A percentile compares a stretch with the other conserved stretches of the same genome.
These are phyloP conservation scores for Phyllachora maydis DNA, from an alignment of 2,329 filamentous ascomycete genomes.

Conservation along the genomic window DNA sequence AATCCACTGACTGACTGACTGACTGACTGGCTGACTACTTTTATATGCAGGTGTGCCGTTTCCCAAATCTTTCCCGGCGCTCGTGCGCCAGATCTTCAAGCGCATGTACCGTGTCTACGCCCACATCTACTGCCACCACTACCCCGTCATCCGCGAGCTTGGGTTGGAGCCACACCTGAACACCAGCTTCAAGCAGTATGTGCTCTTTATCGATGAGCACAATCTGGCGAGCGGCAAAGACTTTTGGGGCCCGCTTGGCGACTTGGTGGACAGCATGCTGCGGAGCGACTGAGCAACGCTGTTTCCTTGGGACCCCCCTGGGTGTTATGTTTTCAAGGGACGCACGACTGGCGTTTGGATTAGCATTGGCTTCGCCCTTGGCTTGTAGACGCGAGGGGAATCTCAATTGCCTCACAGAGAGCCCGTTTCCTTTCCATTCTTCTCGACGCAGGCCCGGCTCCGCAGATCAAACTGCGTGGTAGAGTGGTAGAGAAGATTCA, in stretches of 20 bases:
- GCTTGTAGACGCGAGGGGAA: too few species aligned
- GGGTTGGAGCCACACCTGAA: conserved; percentile 94
- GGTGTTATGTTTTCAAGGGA: too few species aligned
- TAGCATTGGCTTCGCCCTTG: conserved; percentile 2
- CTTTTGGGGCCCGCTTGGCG: conserved; percentile 89
- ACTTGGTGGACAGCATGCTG: conserved; percentile 95
- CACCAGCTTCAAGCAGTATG: conserved; percentile 99
- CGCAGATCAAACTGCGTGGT: too few species aligned
- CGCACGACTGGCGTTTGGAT: conserved; percentile 8
- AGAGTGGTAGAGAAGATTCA: too few species aligned
- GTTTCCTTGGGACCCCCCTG: too few species aligned
- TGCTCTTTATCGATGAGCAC: conserved; percentile 96
- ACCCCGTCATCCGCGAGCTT: conserved; percentile 85
- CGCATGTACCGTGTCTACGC: conserved; percentile 96
- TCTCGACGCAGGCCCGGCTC: too few species aligned
- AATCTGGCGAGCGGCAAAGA: conserved; percentile 81
- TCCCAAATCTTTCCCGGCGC: conserved; percentile 72
- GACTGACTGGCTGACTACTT: conserved; percentile 1
- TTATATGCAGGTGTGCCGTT: conserved; percentile 71
- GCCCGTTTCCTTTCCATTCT: too few species aligned
- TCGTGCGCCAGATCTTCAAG: conserved; percentile 95
- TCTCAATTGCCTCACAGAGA: too few species aligned
- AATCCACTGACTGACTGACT: conserved; percentile 1
- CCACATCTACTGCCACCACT: conserved; percentile 99
- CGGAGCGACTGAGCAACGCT: conserved; percentile 59